These are phyloP conservation scores for Wallacemonas rigidus DNA, from an alignment of 208 protist genomes.

Conservation along the genomic window DNA sequence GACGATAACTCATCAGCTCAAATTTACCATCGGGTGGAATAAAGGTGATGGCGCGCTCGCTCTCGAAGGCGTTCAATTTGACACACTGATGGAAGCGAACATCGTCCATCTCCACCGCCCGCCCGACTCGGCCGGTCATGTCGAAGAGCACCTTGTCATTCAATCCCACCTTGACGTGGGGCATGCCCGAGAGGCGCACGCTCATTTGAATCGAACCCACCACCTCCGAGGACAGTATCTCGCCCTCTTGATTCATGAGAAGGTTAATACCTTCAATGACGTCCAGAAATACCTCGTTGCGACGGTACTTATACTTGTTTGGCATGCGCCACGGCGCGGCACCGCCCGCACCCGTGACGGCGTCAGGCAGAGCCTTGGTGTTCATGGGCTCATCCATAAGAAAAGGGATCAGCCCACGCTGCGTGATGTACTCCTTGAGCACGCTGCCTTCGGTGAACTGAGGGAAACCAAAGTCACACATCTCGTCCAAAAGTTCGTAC, in stretches of 20 bases:
- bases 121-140: slow-evolving; percentile 40
- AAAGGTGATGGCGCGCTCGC: slow-evolving; percentile 93
- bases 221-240: slow-evolving; percentile 96
- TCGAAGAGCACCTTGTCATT: slow-evolving; percentile 96
- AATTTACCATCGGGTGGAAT: slow-evolving; percentile 98
- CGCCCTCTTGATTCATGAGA: slow-evolving; percentile 93
- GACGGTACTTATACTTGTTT: slow-evolving; percentile 95
- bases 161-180: slow-evolving; percentile 96
- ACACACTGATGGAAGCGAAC: slow-evolving; percentile 99
- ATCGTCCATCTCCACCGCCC: slow-evolving; percentile 94
- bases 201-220: slow-evolving; percentile 95
- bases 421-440: slow-evolving; percentile 97
- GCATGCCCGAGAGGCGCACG: slow-evolving; percentile 97
- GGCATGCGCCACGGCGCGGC: slow-evolving; percentile 94
- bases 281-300: slow-evolving; percentile 99
- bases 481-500: slow-evolving; percentile 99
- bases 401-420: slow-evolving; percentile 68
- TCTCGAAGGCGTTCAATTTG: slow-evolving; percentile 96
- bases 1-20: slow-evolving; percentile 98
- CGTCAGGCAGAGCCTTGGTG: slow-evolving; percentile 59
- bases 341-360: slow-evolving; percentile 94
- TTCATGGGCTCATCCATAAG: slow-evolving; percentile 45
- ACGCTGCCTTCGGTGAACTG: slow-evolving; percentile 96
- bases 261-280: slow-evolving; percentile 98
- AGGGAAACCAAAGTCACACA: slow-evolving; percentile 99